phyloP scores from a whole-genome alignment of 495 filamentous ascomycete species.

The Jackrogersella minutella region DNA sequence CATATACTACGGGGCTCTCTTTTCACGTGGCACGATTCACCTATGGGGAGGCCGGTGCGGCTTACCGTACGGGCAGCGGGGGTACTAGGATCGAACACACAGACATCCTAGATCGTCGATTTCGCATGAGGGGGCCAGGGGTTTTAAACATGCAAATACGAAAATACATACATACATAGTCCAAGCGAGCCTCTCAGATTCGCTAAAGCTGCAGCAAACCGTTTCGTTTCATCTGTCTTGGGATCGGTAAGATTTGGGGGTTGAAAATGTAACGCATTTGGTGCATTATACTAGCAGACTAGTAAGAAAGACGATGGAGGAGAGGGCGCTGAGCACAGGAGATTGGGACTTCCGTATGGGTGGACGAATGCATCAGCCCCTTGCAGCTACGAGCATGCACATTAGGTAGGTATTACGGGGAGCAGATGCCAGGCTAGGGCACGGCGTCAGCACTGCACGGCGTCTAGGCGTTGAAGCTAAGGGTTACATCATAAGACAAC shows the following conservation, averaged over 20 bases:
- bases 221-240: constrained; percentile 31
- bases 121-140: constrained; percentile 11
- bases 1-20: neutral
- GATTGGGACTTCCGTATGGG: constrained; percentile 1
- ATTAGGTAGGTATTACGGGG: neutral
- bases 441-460: constrained; percentile 12
- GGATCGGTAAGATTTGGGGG: constrained; percentile 25
- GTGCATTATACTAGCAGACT: neutral
- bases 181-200: constrained; percentile 12
- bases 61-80: constrained; percentile 28
- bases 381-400: constrained; percentile 4
- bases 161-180: no score
- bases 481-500: constrained; percentile 12
- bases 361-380: constrained; percentile 23
- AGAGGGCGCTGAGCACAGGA: neutral
- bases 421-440: constrained; percentile 2
- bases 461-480: neutral
- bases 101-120: constrained; percentile 29
- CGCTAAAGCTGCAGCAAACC: constrained; percentile 1
- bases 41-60: constrained; percentile 6
- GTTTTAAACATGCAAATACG: neutral
- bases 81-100: constrained; percentile 8
- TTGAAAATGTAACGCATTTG: constrained; percentile 24
- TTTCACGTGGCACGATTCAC: constrained; percentile 16
- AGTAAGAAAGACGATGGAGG: neutral